phyloP scores from a whole-genome alignment of 2,329 filamentous ascomycete genomes.

The Epichloe sylvatica region DNA sequence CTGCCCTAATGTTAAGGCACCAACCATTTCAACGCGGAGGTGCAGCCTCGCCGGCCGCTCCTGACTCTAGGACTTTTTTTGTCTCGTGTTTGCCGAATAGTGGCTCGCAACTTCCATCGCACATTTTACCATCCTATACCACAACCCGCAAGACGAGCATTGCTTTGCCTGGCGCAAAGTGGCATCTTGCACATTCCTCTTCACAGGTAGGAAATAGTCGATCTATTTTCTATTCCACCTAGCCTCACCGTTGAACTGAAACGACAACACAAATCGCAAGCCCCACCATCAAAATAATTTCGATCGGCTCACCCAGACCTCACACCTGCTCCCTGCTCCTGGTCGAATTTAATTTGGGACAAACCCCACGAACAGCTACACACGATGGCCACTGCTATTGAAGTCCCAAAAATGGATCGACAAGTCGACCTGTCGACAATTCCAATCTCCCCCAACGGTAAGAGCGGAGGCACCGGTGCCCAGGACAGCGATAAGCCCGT shows the following conservation, averaged over 20 bases:
- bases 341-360: conserved; percentile 1
- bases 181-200: conserved; percentile 7
- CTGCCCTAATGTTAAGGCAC: not conserved
- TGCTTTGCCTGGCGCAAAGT: conserved; percentile 29
- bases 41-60: not conserved
- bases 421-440: conserved; percentile 57
- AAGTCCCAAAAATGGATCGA: conserved; percentile 27
- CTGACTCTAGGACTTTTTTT: not conserved
- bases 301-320: conserved; percentile 11
- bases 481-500: conserved; percentile 49
- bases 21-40: not conserved
- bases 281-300: conserved; percentile 3
- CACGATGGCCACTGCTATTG: conserved; percentile 24
- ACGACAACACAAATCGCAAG: not conserved
- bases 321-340: conserved; percentile 9
- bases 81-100: not conserved
- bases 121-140: conserved; percentile 7
- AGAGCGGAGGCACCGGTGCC: conserved; percentile 33
- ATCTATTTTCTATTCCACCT: conserved; percentile 11
- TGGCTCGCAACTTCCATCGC: conserved; percentile 9
- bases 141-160: conserved; percentile 6
- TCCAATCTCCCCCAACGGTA: conserved; percentile 49
- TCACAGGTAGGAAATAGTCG: conserved; percentile 15
- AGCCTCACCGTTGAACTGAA: not conserved
- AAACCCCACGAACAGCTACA: conserved; percentile 1